phyloP scores from a whole-genome alignment of 139 green algal species.

The Cymbomonas tetramitiformis region DNA sequence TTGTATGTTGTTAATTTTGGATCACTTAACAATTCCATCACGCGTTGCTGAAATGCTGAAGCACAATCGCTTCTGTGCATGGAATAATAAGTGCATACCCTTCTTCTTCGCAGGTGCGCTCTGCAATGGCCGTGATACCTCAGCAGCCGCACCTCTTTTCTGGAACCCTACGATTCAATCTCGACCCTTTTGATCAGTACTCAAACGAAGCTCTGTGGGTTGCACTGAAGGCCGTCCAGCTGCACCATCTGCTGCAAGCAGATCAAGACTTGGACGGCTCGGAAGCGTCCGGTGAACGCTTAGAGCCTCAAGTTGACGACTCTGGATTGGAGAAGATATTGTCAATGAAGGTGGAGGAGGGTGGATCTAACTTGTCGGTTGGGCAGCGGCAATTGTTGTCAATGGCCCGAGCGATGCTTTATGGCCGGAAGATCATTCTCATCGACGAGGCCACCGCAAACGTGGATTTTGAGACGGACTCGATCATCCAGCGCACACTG shows the following conservation, averaged over 20 bases:
- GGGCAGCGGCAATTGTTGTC: constrained; percentile 85
- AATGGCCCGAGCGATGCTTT: constrained; percentile 69
- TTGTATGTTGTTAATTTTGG: too few species aligned
- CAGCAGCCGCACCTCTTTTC: constrained; percentile 79
- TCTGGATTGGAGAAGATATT: too few species aligned
- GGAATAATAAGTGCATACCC: too few species aligned
- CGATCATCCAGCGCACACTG: constrained; percentile 60
- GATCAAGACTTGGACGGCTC: constrained; percentile 23
- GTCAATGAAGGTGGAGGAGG: constrained; percentile 53
- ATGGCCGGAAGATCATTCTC: constrained; percentile 56
- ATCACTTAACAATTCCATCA: too few species aligned
- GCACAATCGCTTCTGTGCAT: too few species aligned
- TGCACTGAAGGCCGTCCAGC: constrained; percentile 33
- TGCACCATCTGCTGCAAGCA: constrained; percentile 33
- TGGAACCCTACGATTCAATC: constrained; percentile 73
- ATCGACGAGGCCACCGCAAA: constrained; percentile 76
- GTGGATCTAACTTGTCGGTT: constrained; percentile 60
- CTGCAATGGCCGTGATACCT: constrained; percentile 70
- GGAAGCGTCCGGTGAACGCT: too few species aligned
- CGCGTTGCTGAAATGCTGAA: too few species aligned
- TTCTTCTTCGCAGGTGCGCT: too few species aligned
- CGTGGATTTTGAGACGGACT: constrained; percentile 71
- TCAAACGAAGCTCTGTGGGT: constrained; percentile 48
- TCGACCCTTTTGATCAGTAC: constrained; percentile 72
- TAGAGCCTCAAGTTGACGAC: too few species aligned